Base-by-base conservation (phyloP, 768 basidiomycete genomes). In the Panellus pusillus region DNA sequence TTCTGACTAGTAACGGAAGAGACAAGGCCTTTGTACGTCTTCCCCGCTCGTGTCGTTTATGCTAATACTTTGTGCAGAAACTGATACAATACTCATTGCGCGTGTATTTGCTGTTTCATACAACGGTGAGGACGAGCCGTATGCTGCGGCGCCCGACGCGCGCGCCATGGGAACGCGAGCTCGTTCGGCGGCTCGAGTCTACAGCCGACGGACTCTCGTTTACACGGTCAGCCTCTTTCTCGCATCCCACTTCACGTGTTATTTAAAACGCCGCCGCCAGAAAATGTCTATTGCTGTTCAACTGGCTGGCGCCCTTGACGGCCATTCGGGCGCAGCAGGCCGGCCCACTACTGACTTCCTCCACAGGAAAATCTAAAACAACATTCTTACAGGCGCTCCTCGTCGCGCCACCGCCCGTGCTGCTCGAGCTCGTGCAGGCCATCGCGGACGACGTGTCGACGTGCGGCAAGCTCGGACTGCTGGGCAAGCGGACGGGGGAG, bases 61-160 rank as follows among this genome's bases (percentile, higher is more conserved):
- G 24, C 51, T 12, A n/a, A 59, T 35, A 35, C 35, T 28, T 35
- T 42, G 24, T 20, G 8, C 46, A 93, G 91, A 93, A 93, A 91
- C 63, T 92, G 50, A 83, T 93, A 51, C 91, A 93, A 74, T 93
- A 93, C 67, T 79, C 87, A 19, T 81, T 93, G 57, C 82, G 82
- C 43, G 71, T 91, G 46, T 89, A 85, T 67, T 75, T 93, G 32
- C 66, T 88, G 29, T 82, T 90, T 66, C 91, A 93, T 65, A 70
- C 72, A 47, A 75, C 80, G 3, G 43, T 84, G 37, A 73, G 76
- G 7, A 63, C 71, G 27, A 79, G 70, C 50, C 67, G 74, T 32
- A 61, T 86, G 4, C 67, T 87, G 50, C 75, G 80, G 49, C 74
- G 73, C 51, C 66, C 72, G 7, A 68, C 68, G 48, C 77, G 74